Conservation (phyloP, 2,329 filamentous ascomycete genomes). For the Penicillium brasilianum region DNA sequence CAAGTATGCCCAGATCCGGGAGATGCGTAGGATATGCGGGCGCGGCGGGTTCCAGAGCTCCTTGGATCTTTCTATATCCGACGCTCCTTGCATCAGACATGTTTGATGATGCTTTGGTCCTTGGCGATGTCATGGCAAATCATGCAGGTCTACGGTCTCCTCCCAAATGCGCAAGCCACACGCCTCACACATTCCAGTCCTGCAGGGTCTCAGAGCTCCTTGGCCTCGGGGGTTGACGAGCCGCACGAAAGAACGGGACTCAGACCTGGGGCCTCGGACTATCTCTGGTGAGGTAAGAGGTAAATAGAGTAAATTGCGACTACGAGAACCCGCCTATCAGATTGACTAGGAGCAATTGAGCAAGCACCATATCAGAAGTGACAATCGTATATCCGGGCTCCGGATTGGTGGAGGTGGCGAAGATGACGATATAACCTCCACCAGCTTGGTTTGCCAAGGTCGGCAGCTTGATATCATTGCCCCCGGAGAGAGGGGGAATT, state of each 20-base stretch:
- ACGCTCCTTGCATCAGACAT: constrained; percentile 16
- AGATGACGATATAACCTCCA: constrained; percentile 12
- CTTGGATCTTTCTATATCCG: constrained; percentile 9
- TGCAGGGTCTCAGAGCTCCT: neutral
- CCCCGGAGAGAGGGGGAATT: neutral
- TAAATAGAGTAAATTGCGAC: neutral
- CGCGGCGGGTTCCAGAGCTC: neutral
- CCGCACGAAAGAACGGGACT: neutral
- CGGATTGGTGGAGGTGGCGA: constrained; percentile 6
- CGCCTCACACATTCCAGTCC: constrained; percentile 17
- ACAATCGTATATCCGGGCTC: neutral
- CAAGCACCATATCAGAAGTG: neutral
- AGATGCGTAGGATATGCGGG: neutral
- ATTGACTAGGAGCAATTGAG: neutral
- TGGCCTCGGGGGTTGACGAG: neutral
- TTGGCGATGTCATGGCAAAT: neutral
- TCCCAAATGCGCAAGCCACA: constrained; percentile 8
- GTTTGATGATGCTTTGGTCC: constrained; percentile 18
- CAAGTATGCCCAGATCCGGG: neutral
- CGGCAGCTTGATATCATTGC: constrained; percentile 5
- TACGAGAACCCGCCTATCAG: neutral
- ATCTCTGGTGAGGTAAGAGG: neutral
- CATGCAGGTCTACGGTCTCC: constrained; percentile 5
- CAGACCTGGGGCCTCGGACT: neutral
- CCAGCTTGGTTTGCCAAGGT: constrained; percentile 6